Evolutionary conservation across 2,329 filamentous ascomycete species (phyloP).

Genomic region (Neurospora sp.): DNA sequence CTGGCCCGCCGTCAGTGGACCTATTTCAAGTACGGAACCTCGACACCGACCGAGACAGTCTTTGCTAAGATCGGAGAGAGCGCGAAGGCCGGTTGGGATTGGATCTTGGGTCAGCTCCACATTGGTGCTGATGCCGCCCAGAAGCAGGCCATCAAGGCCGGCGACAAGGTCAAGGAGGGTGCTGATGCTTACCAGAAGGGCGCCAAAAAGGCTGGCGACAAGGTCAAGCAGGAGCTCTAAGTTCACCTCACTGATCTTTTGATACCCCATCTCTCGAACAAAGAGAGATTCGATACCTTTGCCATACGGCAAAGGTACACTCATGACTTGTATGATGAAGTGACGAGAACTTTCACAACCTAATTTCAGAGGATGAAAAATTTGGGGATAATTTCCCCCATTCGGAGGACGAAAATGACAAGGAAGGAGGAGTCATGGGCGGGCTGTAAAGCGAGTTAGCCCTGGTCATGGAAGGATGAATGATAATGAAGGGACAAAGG

Average conservation of each 20-base stretch:
- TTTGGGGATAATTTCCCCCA: not conserved
- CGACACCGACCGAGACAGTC: conserved; percentile 53
- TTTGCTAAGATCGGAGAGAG: conserved; percentile 51
- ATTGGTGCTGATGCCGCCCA: conserved; percentile 39
- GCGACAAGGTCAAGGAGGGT: conserved; percentile 30
- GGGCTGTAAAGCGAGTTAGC: not conserved
- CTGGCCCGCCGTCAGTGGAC: conserved; percentile 63
- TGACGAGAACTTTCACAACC: not conserved
- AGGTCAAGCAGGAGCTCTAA: not conserved
- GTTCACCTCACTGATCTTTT: not conserved
- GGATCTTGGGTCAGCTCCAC: conserved; percentile 40
- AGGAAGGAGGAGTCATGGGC: not conserved
- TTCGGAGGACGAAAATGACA: not conserved
- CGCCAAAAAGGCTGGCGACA: not conserved
- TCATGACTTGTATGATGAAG: not conserved
- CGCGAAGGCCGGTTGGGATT: conserved; percentile 38
- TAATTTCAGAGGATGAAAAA: not conserved
- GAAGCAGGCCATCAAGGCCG: conserved; percentile 33
- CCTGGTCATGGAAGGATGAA: not conserved
- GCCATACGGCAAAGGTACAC: not conserved
- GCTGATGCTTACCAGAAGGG: conserved; percentile 12
- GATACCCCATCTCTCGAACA: not conserved
- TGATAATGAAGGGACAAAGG: not conserved
- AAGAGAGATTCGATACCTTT: not conserved
- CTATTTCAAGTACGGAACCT: conserved; percentile 69